Evolutionary conservation across 2,329 filamentous ascomycete genomes (phyloP), one percentile per base, ranked within the genome.

Genomic region (Thelonectria discophora): DNA sequence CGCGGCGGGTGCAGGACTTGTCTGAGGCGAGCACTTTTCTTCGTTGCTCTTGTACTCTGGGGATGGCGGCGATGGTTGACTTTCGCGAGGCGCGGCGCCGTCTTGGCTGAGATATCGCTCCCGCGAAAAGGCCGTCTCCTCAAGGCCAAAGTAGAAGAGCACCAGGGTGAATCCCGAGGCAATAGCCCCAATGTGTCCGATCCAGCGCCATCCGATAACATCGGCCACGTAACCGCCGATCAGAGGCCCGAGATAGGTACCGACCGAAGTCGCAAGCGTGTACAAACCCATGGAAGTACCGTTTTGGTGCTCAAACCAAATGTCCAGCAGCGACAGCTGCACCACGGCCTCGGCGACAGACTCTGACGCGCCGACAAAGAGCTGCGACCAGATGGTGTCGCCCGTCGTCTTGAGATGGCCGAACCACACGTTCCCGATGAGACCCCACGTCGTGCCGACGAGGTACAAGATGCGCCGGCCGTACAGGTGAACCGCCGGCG

Each of bases 361-460:
- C 71, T 86, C 84, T 5, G 84, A 86, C 3, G 83, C 83, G 15
- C 84, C 84, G 2, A 86, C 82, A 56, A 86, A 86, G 2, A 86
- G 76, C 69, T 86, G 84, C 48, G 82, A 82, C 79, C 82, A 84
- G 57, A 86, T 80, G 2, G 82, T 80, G 58, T 85, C 82, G 15
- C 74, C 69, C 1, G 75, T 77, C 20, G 69, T 78, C 50, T 77
- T 66, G 11, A 82, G 75, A 21, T 74, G 74, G 9, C 83, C 83
- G 50, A 86, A 82, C 84, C 84, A 86, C 55, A 85, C 79, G 27
- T 81, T 80, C 2, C 84, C 84, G 18, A 81, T 75, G 7, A 86
- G 67, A 5, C 82, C 81, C 64, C 78, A 79, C 0, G 81, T 59
- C 63, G 85, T 77, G 58, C 83, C 83, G 45, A 87, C 73, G 47